Evolutionary conservation across 2,329 filamentous ascomycete species (phyloP), one percentile per base, ranked within the genome.

Genomic region (Penicillium crustosum): DNA sequence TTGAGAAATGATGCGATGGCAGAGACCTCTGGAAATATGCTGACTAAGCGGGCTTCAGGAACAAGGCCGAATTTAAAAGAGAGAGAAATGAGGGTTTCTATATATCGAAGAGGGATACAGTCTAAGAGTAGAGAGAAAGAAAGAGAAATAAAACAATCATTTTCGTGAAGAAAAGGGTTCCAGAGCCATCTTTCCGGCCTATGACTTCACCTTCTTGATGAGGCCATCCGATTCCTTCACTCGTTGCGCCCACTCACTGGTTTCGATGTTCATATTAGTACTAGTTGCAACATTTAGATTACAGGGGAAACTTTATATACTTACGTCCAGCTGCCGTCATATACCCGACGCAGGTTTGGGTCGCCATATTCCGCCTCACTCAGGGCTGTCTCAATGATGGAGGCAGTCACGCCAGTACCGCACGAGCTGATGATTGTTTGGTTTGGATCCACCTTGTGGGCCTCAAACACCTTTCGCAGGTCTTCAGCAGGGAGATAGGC

Each of bases 321-420:
- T 86, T 81, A 96, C 84, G 94, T 97, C 94, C 94, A 99, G 75
- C 93, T 96, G 48, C 94, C 94, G 74, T 99, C 94, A 70, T 99
- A 99, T 23, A 99, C 82, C 70, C 84, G 87, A 65, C 90, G 85
- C 54, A 84, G 84, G 60, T 87, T 83, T 0, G 83, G 76, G 4
- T 84, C 79, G 2, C 89, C 90, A 70, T 86, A 93, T 1, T 87
- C 88, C 23, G 93, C 91, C 74, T 91, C 87, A 31, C 85, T 86
- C 53, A 99, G 78, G 2, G 92, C 94, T 38, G 92, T 89, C 71
- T 99, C 94, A 42, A 99, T 86, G 43, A 97, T 85, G 19, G 90
- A 91, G 8, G 94, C 94, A 12, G 93, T 97, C 51, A 99, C 93
- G 35, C 94, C 94, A 7, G 93, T 97, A 13, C 94, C 94, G 68